phyloP scores from a whole-genome alignment of 441 rosid species.

The Isatis lusitanica region DNA sequence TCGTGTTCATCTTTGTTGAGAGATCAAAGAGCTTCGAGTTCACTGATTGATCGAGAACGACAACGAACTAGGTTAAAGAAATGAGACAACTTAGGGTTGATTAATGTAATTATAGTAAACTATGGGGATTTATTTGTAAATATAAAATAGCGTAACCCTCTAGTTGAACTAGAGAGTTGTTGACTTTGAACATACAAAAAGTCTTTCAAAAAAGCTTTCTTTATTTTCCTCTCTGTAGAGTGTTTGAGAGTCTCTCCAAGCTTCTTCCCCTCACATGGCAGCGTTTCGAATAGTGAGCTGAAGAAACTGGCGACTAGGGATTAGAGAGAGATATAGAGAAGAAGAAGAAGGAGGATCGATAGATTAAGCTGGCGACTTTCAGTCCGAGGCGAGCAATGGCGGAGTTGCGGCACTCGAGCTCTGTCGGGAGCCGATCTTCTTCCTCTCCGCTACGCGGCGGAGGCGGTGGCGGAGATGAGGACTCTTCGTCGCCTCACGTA shows the following conservation, averaged over 20 bases:
- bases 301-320: conserved; percentile 1
- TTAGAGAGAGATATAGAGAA: not conserved
- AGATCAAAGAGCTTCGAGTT: not conserved
- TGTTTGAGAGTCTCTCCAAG: conserved; percentile 27
- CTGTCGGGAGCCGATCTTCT: conserved; percentile 75
- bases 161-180: not conserved
- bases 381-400: conserved; percentile 89
- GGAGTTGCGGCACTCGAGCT: conserved; percentile 94
- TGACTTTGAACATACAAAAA: conserved; percentile 20
- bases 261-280: conserved; percentile 32
- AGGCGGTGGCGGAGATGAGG: conserved; percentile 52
- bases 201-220: not conserved
- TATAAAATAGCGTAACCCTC: not conserved
- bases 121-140: not conserved
- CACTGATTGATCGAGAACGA: not conserved
- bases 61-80: conserved; percentile 17
- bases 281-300: conserved; percentile 14
- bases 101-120: not conserved
- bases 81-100: not conserved
- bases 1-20: conserved; percentile 54
- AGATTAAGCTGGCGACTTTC: conserved; percentile 63
- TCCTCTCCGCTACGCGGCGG: conserved; percentile 76
- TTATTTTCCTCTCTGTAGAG: not conserved
- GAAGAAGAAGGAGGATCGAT: not conserved
- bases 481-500: conserved; percentile 77